Evolutionary conservation across 1,139 yeast genomes (phyloP), one percentile per base, ranked within the genome.

Genomic region (Protomyces gravidus): DNA sequence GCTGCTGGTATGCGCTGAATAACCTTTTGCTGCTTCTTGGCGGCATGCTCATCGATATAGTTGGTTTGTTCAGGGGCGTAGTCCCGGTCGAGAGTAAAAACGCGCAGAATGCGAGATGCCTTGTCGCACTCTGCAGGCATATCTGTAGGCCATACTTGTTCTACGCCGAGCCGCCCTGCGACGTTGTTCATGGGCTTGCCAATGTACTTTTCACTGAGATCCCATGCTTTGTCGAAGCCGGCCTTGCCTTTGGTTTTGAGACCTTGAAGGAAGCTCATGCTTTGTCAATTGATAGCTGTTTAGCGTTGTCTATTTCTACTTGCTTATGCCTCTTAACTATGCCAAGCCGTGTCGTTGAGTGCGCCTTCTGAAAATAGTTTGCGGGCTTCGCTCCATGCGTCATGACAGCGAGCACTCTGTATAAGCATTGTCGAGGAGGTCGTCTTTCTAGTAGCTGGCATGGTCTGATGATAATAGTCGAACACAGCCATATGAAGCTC

Each of bases 211-310:
- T 49, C 59, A 6, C 42, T 45, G 28, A 36, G 48, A 15, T 21
- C 27, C 59, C 59, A 55, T n/a, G 53, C 49, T 26, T 48, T 49
- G 55, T 55, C 59, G 36, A 55, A 55, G 50, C 50, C 30, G 25
- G 45, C 49, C 21, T 55, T 55, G 25, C 48, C n/a, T 36, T 36
- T 36, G 15, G 19, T 17, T 23, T 36, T 36, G 42, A 36, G 42
- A 5, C 42, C 21, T 36, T 36, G 42, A 7, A 36, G 17, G 21
- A 36, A 36, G 3, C 23, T 19, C 42, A 36, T 36, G n/a, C n/a
- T n/a, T n/a, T n/a, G n/a, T n/a, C n/a, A n/a, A n/a, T n/a, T n/a
- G n/a, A n/a, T n/a, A n/a, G n/a, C n/a, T n/a, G n/a, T n/a, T n/a
- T n/a, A n/a, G n/a, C n/a, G n/a, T n/a, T n/a, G n/a, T n/a, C n/a